phyloP scores from a whole-genome alignment of 495 filamentous ascomycete species.

The Stereocaulon alpinum region DNA sequence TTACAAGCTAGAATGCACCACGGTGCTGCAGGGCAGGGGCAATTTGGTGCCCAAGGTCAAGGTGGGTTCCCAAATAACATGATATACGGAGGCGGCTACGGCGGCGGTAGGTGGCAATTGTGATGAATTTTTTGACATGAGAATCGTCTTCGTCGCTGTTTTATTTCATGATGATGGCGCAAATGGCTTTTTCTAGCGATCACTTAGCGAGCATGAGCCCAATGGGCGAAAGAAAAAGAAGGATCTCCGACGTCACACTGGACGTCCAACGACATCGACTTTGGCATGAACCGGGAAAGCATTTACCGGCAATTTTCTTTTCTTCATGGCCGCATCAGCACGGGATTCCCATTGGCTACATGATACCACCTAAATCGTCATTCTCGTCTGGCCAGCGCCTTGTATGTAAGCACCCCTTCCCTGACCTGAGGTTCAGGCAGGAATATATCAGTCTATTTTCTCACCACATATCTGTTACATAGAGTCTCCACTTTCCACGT shows the following conservation, averaged over 20 bases:
- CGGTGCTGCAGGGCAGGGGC: conserved; percentile 75
- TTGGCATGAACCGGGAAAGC: conserved; percentile 21
- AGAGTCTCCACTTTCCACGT: conserved; percentile 29
- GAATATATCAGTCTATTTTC: conserved; percentile 44
- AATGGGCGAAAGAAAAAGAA: conserved; percentile 5
- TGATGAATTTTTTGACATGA: conserved; percentile 10
- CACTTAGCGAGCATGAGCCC: conserved; percentile 16
- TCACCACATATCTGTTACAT: conserved; percentile 41
- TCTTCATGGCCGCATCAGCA: conserved; percentile 27
- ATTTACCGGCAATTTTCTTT: conserved; percentile 21
- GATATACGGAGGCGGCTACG: conserved; percentile 74
- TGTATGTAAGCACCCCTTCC: conserved; percentile 71
- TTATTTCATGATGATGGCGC: conserved; percentile 15
- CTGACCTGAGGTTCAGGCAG: conserved; percentile 39
- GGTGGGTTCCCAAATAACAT: conserved; percentile 85
- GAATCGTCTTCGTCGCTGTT: conserved; percentile 24
- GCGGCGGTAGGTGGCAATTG: conserved; percentile 58
- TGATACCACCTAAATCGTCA: conserved; percentile 46
- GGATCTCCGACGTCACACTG: conserved; percentile 6
- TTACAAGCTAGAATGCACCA: conserved; percentile 96
- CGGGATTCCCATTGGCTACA: conserved; percentile 29
- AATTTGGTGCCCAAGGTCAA: conserved; percentile 87
- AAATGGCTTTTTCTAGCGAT: conserved; percentile 10
- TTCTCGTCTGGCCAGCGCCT: conserved; percentile 53
- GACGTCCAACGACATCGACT: background rate